Evolutionary conservation across 2,329 filamentous ascomycete species (phyloP).

Genomic region (Fonsecaea nubica): DNA sequence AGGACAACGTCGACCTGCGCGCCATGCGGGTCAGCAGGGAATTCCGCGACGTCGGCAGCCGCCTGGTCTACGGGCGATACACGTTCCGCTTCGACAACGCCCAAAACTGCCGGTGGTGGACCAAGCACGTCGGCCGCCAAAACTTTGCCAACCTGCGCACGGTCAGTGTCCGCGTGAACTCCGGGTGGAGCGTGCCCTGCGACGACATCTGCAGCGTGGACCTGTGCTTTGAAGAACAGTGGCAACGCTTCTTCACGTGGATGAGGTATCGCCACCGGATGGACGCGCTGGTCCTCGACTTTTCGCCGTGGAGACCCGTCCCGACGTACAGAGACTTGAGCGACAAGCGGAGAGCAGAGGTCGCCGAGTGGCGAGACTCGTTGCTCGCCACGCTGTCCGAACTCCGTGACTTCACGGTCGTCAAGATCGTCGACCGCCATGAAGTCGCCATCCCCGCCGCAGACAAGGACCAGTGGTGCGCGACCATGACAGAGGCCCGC

Average conservation of each 20-base stretch:
- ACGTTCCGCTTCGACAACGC: constrained; percentile 32
- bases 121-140: constrained; percentile 28
- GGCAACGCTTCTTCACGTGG: constrained; percentile 27
- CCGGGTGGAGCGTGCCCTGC: constrained; percentile 21
- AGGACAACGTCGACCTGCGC: constrained; percentile 30
- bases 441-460: not conserved
- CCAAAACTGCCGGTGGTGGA: constrained; percentile 31
- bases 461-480: not conserved
- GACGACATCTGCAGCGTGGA: constrained; percentile 2
- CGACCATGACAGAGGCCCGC: constrained; percentile 5
- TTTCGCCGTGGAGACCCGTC: constrained; percentile 18
- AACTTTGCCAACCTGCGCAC: constrained; percentile 28
- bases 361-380: constrained; percentile 3
- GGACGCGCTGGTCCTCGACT: constrained; percentile 13
- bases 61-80: constrained; percentile 25
- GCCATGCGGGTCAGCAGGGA: constrained; percentile 28
- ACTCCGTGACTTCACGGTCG: constrained; percentile 12
- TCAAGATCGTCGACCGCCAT: not conserved
- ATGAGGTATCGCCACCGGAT: constrained; percentile 26
- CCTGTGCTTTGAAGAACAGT: constrained; percentile 30
- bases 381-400: not conserved
- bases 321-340: not conserved
- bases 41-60: constrained; percentile 22
- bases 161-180: constrained; percentile 20
- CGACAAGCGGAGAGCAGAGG: constrained; percentile 1